Evolutionary conservation across 805 yeast genomes (phyloP).

Genomic region (Wickerhamiella parazyma): DNA sequence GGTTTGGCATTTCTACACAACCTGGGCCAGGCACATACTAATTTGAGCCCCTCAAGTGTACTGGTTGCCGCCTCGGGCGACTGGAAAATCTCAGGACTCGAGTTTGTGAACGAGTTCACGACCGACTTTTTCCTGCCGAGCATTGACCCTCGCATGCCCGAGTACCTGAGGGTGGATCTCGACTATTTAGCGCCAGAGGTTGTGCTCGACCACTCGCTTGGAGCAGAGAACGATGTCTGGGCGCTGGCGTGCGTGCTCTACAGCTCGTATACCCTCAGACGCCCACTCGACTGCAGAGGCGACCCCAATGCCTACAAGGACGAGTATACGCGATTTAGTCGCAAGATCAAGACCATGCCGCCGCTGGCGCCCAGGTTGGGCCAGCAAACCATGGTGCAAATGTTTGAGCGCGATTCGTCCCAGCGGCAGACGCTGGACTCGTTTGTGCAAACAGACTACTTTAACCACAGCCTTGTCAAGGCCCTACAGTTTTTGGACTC

Average conservation of each 20-base stretch:
- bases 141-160: constrained; percentile 62
- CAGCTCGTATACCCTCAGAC: constrained; percentile 44
- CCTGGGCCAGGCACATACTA: constrained; percentile 57
- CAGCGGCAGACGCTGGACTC: constrained; percentile 49
- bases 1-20: constrained; percentile 76
- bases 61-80: constrained; percentile 68
- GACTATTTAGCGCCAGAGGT: constrained; percentile 80
- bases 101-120: constrained; percentile 34
- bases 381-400: constrained; percentile 25
- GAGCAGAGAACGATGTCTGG: constrained; percentile 66
- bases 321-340: constrained; percentile 31
- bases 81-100: constrained; percentile 84
- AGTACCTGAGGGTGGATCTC: constrained; percentile 52
- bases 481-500: constrained; percentile 74
- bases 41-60: constrained; percentile 64
- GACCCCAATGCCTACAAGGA: constrained; percentile 38
- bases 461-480: constrained; percentile 70
- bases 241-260: constrained; percentile 68
- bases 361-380: constrained; percentile 24
- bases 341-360: constrained; percentile 21
- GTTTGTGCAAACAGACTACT: constrained; percentile 57
- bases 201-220: constrained; percentile 47
- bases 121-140: constrained; percentile 54
- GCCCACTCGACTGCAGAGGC: constrained; percentile 36
- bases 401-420: constrained; percentile 34